Evolutionary conservation across 257 asterid species (phyloP).

Genomic region (Nicotiana attenuata): DNA sequence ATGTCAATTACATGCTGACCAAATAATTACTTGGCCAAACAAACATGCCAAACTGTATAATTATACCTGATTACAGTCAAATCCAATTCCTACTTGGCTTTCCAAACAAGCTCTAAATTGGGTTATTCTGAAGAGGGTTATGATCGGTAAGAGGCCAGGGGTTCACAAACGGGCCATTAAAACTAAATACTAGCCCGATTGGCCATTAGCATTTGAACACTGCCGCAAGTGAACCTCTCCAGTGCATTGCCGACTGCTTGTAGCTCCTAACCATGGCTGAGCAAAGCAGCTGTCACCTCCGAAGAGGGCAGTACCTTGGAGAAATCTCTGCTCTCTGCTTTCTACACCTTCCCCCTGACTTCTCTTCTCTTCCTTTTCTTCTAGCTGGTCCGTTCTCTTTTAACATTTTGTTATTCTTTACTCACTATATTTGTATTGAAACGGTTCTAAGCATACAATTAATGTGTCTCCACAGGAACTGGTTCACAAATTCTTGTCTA

Average conservation of each 20-base stretch:
- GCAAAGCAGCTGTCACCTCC: constrained; percentile 31
- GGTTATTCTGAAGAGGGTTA: neutral
- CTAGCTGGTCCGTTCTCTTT: constrained; percentile 55
- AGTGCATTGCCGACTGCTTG: neutral
- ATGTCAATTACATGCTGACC: too few relatives aligned
- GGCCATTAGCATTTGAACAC: neutral
- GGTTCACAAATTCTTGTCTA: constrained; percentile 80
- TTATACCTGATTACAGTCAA: too few relatives aligned
- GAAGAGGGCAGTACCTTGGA: constrained; percentile 70
- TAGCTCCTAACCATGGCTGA: constrained; percentile 19
- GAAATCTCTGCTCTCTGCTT: constrained; percentile 91
- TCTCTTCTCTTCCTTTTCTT: constrained; percentile 59
- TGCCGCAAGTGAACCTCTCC: neutral
- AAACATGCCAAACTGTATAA: too few relatives aligned
- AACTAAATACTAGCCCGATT: neutral
- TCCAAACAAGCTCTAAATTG: too few relatives aligned
- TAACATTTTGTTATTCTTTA: neutral
- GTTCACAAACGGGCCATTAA: neutral
- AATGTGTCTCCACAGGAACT: constrained; percentile 45
- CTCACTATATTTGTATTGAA: neutral
- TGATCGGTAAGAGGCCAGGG: neutral
- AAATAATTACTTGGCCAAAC: too few relatives aligned
- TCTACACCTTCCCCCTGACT: constrained; percentile 55
- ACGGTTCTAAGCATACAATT: neutral
- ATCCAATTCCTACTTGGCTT: too few relatives aligned